Evolutionary conservation across 352 stramenopile species (phyloP), one percentile per base, ranked within the genome.

Genomic region (Globisporangium middletonii): DNA sequence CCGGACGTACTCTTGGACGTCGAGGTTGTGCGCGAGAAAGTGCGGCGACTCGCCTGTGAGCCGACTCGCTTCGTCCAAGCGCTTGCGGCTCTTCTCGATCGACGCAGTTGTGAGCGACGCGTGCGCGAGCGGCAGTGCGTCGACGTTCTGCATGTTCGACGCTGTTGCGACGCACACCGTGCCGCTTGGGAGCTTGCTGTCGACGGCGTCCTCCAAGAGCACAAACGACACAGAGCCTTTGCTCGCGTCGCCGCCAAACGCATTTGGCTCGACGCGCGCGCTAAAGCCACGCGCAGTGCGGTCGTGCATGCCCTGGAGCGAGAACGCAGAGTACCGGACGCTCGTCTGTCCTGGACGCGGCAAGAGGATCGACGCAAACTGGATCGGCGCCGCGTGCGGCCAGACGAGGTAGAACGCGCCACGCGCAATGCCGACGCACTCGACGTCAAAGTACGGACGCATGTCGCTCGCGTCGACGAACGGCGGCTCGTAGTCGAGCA

Each of bases 151-250:
- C 82, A 92, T 92, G 50, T 77, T 78, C 12, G 79, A 83, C 2
- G 82, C 74, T 3, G 79, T 89, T 12, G 82, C 82, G 27, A 80
- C 50, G 58, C 82, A 92, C 3, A 92, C 57, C 2, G 73, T 74
- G 19, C 78, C 71, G 8, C 55, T 69, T 0, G 60, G 28, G 15
- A 63, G 49, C 42, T 75, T 78, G 15, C 55, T 41, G 5, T 65
- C 60, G 19, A 19, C 43, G 9, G 18, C 43, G 30, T 71, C 68
- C 27, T 86, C 70, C 50, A 88, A 63, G 23, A 92, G 63, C 56
- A 92, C 60, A 44, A 92, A 89, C 5, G 76, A 77, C 33, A 92
- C 67, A 0, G 82, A 92, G n/a, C 79, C 82, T 41, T 78, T 86
- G 4, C 89, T 57, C 15, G 69, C 65, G 26, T 84, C 72, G 23